phyloP scores from a whole-genome alignment of 371 early-diverging fungal species.

The Lichtheimia ramosa region DNA sequence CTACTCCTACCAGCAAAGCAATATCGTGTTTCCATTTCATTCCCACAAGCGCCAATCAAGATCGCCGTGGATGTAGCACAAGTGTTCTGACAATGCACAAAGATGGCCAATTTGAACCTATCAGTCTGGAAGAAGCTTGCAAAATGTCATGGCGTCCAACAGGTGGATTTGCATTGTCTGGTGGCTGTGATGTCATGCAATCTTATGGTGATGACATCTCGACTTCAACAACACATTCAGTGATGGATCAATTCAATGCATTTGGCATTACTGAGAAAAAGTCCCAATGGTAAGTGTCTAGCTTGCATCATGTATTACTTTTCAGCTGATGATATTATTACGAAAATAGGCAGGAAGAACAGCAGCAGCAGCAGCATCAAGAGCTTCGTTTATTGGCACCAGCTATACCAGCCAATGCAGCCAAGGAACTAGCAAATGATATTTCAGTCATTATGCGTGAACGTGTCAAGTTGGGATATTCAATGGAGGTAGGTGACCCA shows the following conservation, averaged over 20 bases:
- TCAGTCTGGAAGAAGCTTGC: slow-evolving; percentile 61
- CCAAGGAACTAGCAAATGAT: slow-evolving; percentile 53
- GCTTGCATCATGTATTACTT: neutral
- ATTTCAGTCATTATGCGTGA: slow-evolving; percentile 79
- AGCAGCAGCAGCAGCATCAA: neutral
- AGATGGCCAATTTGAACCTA: slow-evolving; percentile 60
- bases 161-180: slow-evolving; percentile 58
- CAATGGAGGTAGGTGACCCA: slow-evolving; percentile 59
- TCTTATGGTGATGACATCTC: slow-evolving; percentile 10
- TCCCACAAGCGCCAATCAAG: slow-evolving; percentile 3
- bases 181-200: slow-evolving; percentile 33
- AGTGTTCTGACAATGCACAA: slow-evolving; percentile 56
- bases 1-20: neutral
- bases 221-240: neutral
- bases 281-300: neutral
- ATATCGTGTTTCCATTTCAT: slow-evolving; percentile 1
- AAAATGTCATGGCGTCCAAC: slow-evolving; percentile 64
- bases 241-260: neutral
- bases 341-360: neutral
- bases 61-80: slow-evolving; percentile 1
- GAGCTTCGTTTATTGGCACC: neutral
- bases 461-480: slow-evolving; percentile 72
- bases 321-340: neutral
- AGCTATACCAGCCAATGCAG: neutral
- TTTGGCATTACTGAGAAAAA: neutral